Percentiles rank a stretch among this genome's conserved stretches.
phyloP scores from a whole-genome alignment of 2,329 filamentous ascomycete species.

The Pseudopithomyces maydicus region DNA sequence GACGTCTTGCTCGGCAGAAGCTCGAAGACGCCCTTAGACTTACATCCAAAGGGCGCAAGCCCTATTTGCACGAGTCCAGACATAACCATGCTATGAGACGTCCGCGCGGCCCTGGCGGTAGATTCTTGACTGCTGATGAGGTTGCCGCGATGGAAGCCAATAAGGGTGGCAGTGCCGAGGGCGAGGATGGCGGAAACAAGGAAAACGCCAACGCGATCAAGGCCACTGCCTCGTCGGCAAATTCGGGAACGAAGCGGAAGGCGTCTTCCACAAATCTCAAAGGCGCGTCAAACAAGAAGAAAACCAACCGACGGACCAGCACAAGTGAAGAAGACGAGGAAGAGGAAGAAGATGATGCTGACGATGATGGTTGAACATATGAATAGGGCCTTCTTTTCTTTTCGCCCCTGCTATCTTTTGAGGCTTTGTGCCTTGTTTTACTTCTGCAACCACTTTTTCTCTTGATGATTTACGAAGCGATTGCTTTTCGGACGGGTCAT shows the following conservation, averaged over 20 bases:
- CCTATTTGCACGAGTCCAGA: slow-evolving; percentile 94
- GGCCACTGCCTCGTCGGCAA: slow-evolving; percentile 21
- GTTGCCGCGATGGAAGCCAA: slow-evolving; percentile 79
- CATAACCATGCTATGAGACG: slow-evolving; percentile 98
- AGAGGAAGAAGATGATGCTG: slow-evolving; percentile 57
- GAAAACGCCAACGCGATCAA: slow-evolving; percentile 43
- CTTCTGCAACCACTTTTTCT: slow-evolving; percentile 28
- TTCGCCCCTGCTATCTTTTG: slow-evolving; percentile 16
- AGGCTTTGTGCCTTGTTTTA: slow-evolving; percentile 26
- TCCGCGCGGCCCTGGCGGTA: slow-evolving; percentile 88
- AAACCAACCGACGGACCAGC: slow-evolving; percentile 50
- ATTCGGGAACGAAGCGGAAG: slow-evolving; percentile 37
- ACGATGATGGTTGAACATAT: slow-evolving; percentile 47
- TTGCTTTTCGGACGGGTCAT: slow-evolving; percentile 37
- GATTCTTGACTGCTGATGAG: slow-evolving; percentile 95
- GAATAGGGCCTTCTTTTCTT: neutral
- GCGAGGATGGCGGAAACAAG: slow-evolving; percentile 44
- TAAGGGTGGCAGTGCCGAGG: slow-evolving; percentile 30
- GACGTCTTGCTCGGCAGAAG: slow-evolving; percentile 88
- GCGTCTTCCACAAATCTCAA: slow-evolving; percentile 37
- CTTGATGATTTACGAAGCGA: slow-evolving; percentile 47
- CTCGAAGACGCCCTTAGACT: slow-evolving; percentile 90
- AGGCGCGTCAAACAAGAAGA: slow-evolving; percentile 53
- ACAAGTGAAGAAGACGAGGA: slow-evolving; percentile 59
- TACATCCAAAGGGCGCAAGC: slow-evolving; percentile 94